Percentiles rank a stretch among this genome's conserved stretches.
Evolutionary conservation across 192 early-diverging fungal genomes (phyloP).

Genomic region (Chytriomyces sp.): DNA sequence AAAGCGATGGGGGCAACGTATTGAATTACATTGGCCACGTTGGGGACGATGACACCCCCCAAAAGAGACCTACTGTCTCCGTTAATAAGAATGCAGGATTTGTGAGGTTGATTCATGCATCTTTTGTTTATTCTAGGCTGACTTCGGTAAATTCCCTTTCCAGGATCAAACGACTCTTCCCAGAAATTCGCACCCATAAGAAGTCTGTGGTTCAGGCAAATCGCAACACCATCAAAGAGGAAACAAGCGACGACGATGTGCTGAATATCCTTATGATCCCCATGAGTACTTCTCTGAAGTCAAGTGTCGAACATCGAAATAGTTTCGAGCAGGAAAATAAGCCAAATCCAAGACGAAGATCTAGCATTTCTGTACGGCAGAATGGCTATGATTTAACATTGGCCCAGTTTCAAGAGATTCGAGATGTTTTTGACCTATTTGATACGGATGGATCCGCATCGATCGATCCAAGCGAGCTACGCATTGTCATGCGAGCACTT

Average conservation of each 20-base stretch:
- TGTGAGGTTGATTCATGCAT: neutral
- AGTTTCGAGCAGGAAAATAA: neutral
- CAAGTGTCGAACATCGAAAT: too few species aligned
- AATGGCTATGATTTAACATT: constrained; percentile 11
- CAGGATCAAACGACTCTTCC: neutral
- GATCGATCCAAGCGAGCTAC: constrained; percentile 68
- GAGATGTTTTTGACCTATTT: constrained; percentile 46
- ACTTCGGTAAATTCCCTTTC: neutral
- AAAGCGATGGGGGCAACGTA: neutral
- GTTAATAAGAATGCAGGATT: constrained; percentile 26
- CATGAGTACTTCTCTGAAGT: too few species aligned
- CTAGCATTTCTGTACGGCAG: neutral
- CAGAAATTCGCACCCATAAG: neutral
- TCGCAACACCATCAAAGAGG: neutral
- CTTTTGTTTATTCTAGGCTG: neutral
- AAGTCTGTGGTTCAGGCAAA: neutral
- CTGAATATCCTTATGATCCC: too few species aligned
- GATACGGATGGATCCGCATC: constrained; percentile 50
- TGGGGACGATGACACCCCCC: neutral
- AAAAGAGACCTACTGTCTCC: constrained; percentile 1
- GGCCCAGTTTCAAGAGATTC: constrained; percentile 28
- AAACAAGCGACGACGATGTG: neutral
- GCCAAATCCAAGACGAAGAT: neutral
- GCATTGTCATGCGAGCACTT: constrained; percentile 71
- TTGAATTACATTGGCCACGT: neutral